Conservation (phyloP, 139 green algal genomes). For the Mychonastes homosphaera region DNA sequence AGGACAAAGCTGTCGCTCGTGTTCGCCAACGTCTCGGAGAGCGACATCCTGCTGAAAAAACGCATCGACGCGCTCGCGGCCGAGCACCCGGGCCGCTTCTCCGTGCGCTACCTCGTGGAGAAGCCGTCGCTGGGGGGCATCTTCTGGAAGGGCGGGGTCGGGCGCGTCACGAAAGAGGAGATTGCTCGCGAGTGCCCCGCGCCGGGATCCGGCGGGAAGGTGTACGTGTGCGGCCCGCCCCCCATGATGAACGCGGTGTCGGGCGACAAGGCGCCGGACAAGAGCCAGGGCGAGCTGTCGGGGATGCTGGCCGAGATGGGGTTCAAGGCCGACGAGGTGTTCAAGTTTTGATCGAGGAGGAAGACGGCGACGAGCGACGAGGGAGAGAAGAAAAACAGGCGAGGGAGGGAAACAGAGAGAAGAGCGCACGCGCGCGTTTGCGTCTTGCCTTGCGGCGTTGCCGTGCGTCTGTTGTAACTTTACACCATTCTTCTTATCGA, state of each 20-base stretch:
- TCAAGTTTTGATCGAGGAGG: conserved; percentile 28
- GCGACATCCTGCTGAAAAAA: conserved; percentile 45
- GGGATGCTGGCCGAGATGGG: conserved; percentile 64
- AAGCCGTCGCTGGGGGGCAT: conserved; percentile 23
- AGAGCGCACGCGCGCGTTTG: no score
- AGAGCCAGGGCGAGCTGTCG: conserved; percentile 36
- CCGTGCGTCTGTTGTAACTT: neutral
- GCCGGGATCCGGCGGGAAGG: conserved; percentile 32
- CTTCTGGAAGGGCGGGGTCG: conserved; percentile 37
- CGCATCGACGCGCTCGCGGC: conserved; percentile 46
- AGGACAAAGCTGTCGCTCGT: conserved; percentile 50
- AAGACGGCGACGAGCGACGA: no score
- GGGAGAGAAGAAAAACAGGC: no score
- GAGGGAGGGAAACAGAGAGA: no score
- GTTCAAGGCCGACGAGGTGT: conserved; percentile 49
- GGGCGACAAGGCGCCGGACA: conserved; percentile 41
- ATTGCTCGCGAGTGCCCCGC: conserved; percentile 37
- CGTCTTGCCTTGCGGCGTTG: no score
- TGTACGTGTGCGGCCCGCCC: conserved; percentile 62
- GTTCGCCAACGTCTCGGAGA: conserved; percentile 49
- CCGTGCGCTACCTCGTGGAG: conserved; percentile 56
- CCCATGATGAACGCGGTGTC: conserved; percentile 45
- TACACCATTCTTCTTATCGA: neutral
- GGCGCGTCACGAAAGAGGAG: conserved; percentile 38
- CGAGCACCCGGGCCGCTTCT: conserved; percentile 38